A percentile compares a stretch with the other conserved stretches of the same genome.
Conservation (phyloP, 2,329 filamentous ascomycete species). For the Colletotrichum sp. region DNA sequence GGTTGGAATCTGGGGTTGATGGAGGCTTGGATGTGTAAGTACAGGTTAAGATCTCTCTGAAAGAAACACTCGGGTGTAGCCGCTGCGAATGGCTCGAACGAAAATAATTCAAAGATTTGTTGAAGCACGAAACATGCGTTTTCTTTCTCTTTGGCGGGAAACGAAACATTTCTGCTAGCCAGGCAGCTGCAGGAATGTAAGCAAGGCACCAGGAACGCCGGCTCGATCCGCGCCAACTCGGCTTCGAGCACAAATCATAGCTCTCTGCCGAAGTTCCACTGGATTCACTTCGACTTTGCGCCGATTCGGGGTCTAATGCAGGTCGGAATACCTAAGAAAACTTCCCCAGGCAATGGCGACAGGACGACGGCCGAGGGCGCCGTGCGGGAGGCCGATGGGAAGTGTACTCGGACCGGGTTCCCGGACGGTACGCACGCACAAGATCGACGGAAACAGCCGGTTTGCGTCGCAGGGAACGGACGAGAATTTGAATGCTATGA, state of each 20-base stretch:
- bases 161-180: not conserved
- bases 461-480: not conserved
- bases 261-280: not conserved
- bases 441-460: not conserved
- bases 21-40: not conserved
- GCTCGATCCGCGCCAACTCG: not conserved
- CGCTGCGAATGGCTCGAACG: not conserved
- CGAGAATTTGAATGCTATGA: not conserved
- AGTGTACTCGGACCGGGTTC: not conserved
- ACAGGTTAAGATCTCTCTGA: not conserved
- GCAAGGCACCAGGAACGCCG: not conserved
- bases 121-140: fast-evolving
- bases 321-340: not conserved
- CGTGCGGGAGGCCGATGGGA: not conserved
- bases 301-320: not conserved
- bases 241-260: not conserved
- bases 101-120: not conserved
- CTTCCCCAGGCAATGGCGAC: not conserved
- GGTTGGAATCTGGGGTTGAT: not conserved
- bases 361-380: not conserved
- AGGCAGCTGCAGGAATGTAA: not conserved
- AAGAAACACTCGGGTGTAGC: not conserved
- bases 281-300: not conserved
- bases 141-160: not conserved
- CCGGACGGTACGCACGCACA: not conserved